Evolutionary conservation across 1,284 basidiomycete species (phyloP).

Genomic region (Fomitopsis betulina): DNA sequence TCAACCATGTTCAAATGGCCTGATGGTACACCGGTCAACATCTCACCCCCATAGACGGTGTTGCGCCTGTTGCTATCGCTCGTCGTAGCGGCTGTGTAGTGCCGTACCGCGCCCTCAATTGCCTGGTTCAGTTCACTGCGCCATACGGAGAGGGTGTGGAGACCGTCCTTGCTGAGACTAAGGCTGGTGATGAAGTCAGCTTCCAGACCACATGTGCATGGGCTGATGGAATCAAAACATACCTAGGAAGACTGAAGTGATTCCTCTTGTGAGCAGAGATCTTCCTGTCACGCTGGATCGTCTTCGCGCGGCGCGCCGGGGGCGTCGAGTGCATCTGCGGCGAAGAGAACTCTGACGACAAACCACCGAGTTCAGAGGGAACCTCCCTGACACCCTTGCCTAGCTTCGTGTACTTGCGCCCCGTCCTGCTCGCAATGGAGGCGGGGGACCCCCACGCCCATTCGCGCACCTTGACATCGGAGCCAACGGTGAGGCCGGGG

Average conservation of each 20-base stretch:
- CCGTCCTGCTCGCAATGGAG: slow-evolving; percentile 32
- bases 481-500: slow-evolving; percentile 57
- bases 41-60: slow-evolving; percentile 42
- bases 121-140: slow-evolving; percentile 45
- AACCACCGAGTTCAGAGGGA: slow-evolving; percentile 33
- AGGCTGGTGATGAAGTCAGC: slow-evolving; percentile 37
- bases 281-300: slow-evolving; percentile 34
- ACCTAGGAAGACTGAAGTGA: slow-evolving; percentile 64
- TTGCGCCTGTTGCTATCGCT: slow-evolving; percentile 38
- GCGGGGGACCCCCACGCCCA: slow-evolving; percentile 38
- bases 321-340: slow-evolving; percentile 59
- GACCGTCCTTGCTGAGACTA: slow-evolving; percentile 56
- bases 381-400: slow-evolving; percentile 14
- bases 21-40: slow-evolving; percentile 19
- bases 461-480: slow-evolving; percentile 48
- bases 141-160: slow-evolving; percentile 46
- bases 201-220: neutral
- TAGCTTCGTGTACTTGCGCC: slow-evolving; percentile 4
- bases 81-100: slow-evolving; percentile 34
- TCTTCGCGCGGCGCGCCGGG: slow-evolving; percentile 23
- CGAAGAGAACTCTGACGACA: slow-evolving; percentile 46
- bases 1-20: slow-evolving; percentile 32
- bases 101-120: slow-evolving; percentile 36
- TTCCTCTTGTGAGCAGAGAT: slow-evolving; percentile 49
- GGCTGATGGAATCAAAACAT: slow-evolving; percentile 9